Base-by-base conservation (phyloP, 108 stramenopile genomes). In the Cyclotella distinguenda region DNA sequence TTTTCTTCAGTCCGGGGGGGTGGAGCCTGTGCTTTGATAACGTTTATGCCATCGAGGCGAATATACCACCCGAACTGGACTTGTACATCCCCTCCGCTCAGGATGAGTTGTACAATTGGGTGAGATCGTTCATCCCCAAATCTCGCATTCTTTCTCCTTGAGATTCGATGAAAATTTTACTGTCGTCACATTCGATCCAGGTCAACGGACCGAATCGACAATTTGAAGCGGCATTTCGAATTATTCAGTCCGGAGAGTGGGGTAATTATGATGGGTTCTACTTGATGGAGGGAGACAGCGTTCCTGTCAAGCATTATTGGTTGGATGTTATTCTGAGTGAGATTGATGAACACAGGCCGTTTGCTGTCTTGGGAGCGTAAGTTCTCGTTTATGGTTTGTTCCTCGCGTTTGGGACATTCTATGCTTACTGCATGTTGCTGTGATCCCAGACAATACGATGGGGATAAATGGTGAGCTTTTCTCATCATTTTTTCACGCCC, bases 21-120 rank as follows among this genome's bases (percentile, higher is more conserved):
- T 64, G 71, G 71, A 72, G 71, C 21, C n/a, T 54, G 21, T 72
- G 63, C 49, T 72, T 72, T 30, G 71, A 72, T 22, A 72, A 72
- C 22, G 45, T 72, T 36, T 70, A 68, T 36, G 67, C 67, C 18
- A 66, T 66, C 52, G 52, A 70, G 21, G 67, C 50, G 19, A 50
- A 52, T 22, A 52, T 52, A 26, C 50, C 67, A 19, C 44, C 36
- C 11, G 67, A 70, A 40, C n/a, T 56, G 19, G 68, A 70, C 36
- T 39, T 70, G n/a, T 70, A 70, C 49, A 54, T 70, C 27, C 68
- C 68, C 6, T 26, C 60, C 1, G 68, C 68, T 4, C 68, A 70
- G 28, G 68, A 70, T 13, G 68, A 70, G n/a, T 22, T 70, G 49
- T 56, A 70, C 32, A 70, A 70, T 53, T 70, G 68, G 68, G 54